These are phyloP conservation scores for Vitis labrusca DNA, from an alignment of 164 flowering plant species.

Conservation along the genomic window DNA sequence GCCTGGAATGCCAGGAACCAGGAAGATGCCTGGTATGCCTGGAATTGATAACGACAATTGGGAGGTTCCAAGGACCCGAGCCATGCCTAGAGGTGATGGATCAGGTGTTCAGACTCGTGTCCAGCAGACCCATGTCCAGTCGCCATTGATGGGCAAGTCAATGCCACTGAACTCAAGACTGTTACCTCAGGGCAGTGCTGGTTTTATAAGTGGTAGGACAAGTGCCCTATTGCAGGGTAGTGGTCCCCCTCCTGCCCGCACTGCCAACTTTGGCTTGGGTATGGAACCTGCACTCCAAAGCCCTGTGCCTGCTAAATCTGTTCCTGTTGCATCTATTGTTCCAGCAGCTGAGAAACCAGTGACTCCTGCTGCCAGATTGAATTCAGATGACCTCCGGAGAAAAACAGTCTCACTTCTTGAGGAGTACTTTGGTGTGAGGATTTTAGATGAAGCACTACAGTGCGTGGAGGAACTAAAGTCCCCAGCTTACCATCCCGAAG, in stretches of 20 bases:
- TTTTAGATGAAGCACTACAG: conserved; percentile 76
- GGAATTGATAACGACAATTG: conserved; percentile 81
- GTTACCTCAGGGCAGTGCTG: conserved; percentile 80
- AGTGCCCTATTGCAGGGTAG: conserved; percentile 77
- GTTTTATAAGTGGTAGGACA: conserved; percentile 51
- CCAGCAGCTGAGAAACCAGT: conserved; percentile 40
- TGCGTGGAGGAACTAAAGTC: conserved; percentile 84
- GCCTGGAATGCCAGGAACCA: conserved; percentile 96
- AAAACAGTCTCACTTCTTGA: conserved; percentile 73
- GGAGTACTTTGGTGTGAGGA: conserved; percentile 72
- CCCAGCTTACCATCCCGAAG: conserved; percentile 65
- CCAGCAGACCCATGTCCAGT: conserved; percentile 29
- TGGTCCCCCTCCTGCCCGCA: conserved; percentile 35
- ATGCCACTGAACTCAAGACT: conserved; percentile 51
- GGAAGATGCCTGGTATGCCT: conserved; percentile 95
- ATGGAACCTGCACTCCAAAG: conserved; percentile 31
- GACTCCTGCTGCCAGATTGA: conserved; percentile 31
- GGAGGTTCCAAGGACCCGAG: conserved; percentile 73
- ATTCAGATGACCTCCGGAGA: conserved; percentile 45
- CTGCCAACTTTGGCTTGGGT: conserved; percentile 27
- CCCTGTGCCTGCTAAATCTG: conserved; percentile 30
- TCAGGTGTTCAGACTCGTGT: conserved; percentile 32
- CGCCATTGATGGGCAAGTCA: conserved; percentile 47
- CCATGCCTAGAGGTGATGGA: conserved; percentile 58
- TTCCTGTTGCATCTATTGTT: conserved; percentile 16